Evolutionary conservation across 2,329 filamentous ascomycete species (phyloP), one percentile per base, ranked within the genome.

Genomic region (Dryadomyces quercivorus): DNA sequence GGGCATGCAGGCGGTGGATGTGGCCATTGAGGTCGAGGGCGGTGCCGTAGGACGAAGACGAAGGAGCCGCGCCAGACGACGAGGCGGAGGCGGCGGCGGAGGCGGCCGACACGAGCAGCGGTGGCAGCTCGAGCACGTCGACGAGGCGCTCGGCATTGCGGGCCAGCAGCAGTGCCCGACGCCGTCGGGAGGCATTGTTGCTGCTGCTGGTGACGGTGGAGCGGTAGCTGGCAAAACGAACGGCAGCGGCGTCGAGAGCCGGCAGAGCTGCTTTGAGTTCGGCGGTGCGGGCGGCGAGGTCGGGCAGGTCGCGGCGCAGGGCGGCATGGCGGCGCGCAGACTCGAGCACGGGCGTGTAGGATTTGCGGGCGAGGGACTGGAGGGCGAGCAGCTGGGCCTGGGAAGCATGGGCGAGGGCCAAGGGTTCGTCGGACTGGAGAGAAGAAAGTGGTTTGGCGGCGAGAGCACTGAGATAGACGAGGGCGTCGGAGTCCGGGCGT

Each of bases 1-100:
- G 74, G 0, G 83, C 81, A 57, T 90, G 83, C 6, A 98, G 75
- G 8, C 93, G 82, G 61, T 88, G 88, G 65, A 96, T 93, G 66
- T 97, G 93, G n/a, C 88, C 85, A 65, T 95, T 86, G 2, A 98
- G 76, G 67, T 98, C 93, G 38, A 98, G 75, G 0, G 91, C 91
- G 0, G 89, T 88, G 2, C 90, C 85, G 72, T 96, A 95, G 61
- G 49, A 18, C 3, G 47, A 20, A 31, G 26, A 9, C 4, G 47
- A 34, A 10, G 31, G 7, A 6, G 22, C 9, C 6, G 22, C 9
- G 21, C n/a, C 6, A 10, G 47, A 9, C 26, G 7, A 9, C 31
- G n/a, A 12, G 5, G 21, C 7, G 16, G 47, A 38, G 16, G 49
- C 5, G 15, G 50, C 3, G 3, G 78, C 78, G 55, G 78, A 78